These are phyloP conservation scores for Leptographium procerum DNA, from an alignment of 2,329 filamentous ascomycete genomes.

Conservation along the genomic window DNA sequence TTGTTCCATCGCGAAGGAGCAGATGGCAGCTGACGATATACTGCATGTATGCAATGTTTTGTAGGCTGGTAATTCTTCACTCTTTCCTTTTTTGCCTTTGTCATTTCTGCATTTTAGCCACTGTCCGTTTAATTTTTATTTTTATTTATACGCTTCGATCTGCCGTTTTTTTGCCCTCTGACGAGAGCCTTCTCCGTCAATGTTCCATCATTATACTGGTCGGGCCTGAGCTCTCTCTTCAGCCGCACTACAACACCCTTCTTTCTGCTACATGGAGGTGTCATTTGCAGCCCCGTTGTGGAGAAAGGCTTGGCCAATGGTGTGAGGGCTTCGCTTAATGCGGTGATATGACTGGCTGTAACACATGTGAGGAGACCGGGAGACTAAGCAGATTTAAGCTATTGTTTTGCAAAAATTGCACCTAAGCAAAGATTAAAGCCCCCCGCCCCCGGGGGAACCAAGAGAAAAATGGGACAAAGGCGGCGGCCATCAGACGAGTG, in stretches of 20 bases:
- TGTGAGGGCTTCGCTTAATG: background rate
- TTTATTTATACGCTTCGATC: background rate
- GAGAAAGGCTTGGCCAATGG: background rate
- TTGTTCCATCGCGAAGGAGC: background rate
- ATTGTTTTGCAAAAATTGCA: too few relatives aligned
- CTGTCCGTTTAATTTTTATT: background rate
- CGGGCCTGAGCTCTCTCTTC: background rate
- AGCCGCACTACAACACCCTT: background rate
- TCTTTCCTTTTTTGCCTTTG: conserved; percentile 1
- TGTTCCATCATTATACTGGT: background rate
- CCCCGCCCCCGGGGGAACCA: too few relatives aligned
- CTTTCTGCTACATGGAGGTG: too few relatives aligned
- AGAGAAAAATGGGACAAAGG: too few relatives aligned
- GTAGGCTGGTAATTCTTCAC: background rate
- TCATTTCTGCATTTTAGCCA: background rate
- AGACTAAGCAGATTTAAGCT: too few relatives aligned
- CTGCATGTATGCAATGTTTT: background rate
- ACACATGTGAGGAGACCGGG: background rate
- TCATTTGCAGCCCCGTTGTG: background rate
- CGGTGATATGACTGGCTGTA: background rate
- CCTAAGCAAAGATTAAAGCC: too few relatives aligned
- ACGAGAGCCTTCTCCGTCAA: background rate
- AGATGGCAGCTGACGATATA: background rate
- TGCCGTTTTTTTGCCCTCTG: too few relatives aligned
- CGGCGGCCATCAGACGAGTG: too few relatives aligned